Percentiles rank a stretch among this genome's conserved stretches.
Conservation (phyloP, 83 land plant genomes). For the Isoetes engelmannii region DNA sequence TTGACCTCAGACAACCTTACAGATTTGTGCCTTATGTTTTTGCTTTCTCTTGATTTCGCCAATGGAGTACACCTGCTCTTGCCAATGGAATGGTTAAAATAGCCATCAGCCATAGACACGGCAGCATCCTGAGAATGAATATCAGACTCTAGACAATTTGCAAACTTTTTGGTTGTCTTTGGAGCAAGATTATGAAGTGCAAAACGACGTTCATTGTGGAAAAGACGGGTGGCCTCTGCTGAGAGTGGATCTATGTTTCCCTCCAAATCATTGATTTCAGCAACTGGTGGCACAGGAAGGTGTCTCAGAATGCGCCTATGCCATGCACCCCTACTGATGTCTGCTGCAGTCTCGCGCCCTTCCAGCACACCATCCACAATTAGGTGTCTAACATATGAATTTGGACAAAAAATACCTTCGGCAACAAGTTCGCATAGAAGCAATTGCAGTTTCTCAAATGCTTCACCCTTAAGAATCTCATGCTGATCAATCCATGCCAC, state of each 20-base stretch:
- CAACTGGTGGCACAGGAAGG: slow-evolving; percentile 44
- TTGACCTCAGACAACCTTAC: slow-evolving; percentile 48
- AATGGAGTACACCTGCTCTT: slow-evolving; percentile 3
- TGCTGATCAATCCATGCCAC: slow-evolving; percentile 97
- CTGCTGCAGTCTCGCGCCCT: slow-evolving; percentile 36
- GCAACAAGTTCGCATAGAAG: slow-evolving; percentile 62
- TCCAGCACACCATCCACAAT: slow-evolving; percentile 86
- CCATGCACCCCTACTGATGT: slow-evolving; percentile 44
- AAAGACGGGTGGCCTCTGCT: slow-evolving; percentile 38
- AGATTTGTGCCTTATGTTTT: slow-evolving; percentile 22
- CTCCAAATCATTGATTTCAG: slow-evolving; percentile 42
- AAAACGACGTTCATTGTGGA: slow-evolving; percentile 69
- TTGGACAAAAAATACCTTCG: slow-evolving; percentile 66
- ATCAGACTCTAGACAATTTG: background rate
- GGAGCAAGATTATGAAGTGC: slow-evolving; percentile 42
- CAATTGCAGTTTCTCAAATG: slow-evolving; percentile 54
- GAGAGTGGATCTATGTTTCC: slow-evolving; percentile 27
- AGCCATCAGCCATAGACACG: background rate
- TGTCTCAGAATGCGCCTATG: slow-evolving; percentile 64
- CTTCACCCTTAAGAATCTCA: slow-evolving; percentile 57
- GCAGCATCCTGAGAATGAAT: background rate
- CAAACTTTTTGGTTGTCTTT: background rate
- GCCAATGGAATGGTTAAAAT: slow-evolving; percentile 11
- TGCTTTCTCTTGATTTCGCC: background rate
- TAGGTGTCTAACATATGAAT: slow-evolving; percentile 82